Percentiles rank a stretch among this genome's conserved stretches.
Evolutionary conservation across 179 eudicot genomes (phyloP).

Genomic region (Silene vulgaris): DNA sequence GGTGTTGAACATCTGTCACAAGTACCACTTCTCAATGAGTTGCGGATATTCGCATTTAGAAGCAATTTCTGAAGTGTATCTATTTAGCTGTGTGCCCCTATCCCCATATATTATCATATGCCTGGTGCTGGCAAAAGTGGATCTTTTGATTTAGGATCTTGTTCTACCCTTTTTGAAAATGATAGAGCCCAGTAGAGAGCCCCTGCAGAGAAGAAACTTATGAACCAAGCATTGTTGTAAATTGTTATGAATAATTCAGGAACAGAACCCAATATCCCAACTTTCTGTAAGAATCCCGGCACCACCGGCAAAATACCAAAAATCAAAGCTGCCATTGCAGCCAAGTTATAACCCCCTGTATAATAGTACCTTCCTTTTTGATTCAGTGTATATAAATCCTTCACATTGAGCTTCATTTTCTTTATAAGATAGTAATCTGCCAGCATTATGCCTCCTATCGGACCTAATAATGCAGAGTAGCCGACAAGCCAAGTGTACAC

Average conservation of each 20-base stretch:
- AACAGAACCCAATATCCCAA: conserved; percentile 43
- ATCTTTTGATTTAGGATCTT: conserved; percentile 30
- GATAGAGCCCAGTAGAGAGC: conserved; percentile 56
- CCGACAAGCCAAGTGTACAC: conserved; percentile 98
- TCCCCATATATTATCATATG: neutral
- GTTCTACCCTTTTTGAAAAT: conserved; percentile 23
- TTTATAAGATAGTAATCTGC: conserved; percentile 73
- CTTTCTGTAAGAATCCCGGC: conserved; percentile 73
- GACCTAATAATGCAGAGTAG: conserved; percentile 85
- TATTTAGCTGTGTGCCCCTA: neutral
- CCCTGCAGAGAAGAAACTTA: conserved; percentile 73
- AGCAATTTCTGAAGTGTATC: neutral
- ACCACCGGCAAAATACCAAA: conserved; percentile 75
- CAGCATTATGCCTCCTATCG: conserved; percentile 71
- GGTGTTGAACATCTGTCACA: no score
- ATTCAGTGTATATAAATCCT: conserved; percentile 53
- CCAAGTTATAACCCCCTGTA: conserved; percentile 71
- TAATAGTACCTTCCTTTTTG: conserved; percentile 63
- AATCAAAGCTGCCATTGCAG: conserved; percentile 52
- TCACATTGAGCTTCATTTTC: conserved; percentile 38
- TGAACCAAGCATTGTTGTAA: conserved; percentile 92
- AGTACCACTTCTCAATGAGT: no score
- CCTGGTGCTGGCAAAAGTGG: conserved; percentile 36
- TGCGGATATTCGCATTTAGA: neutral
- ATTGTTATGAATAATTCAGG: conserved; percentile 40